A percentile compares a stretch with the other conserved stretches of the same genome.
Conservation (phyloP, 2,329 filamentous ascomycete species). For the Ophiognomonia clavigignenti-juglandacearum region DNA sequence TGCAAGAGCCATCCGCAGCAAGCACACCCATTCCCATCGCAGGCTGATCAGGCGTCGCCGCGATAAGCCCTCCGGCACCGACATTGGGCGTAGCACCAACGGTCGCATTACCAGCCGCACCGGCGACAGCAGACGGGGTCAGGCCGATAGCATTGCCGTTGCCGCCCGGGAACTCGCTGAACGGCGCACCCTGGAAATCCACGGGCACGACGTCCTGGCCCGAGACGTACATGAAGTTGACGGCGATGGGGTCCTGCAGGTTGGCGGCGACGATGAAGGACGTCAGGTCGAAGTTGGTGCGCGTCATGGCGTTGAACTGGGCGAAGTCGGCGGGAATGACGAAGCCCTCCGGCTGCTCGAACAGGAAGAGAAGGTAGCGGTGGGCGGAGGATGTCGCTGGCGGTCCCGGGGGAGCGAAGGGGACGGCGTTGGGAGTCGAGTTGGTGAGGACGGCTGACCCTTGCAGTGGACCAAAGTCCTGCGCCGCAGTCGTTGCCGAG, state of each 20-base stretch:
- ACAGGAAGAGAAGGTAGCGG: constrained; percentile 13
- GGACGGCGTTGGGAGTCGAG: constrained; percentile 2
- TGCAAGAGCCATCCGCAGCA: background rate
- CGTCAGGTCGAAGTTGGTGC: constrained; percentile 7
- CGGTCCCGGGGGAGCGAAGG: constrained; percentile 8
- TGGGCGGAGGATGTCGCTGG: constrained; percentile 11
- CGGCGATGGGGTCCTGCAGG: constrained; percentile 7
- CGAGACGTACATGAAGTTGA: constrained; percentile 13
- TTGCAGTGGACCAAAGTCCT: background rate
- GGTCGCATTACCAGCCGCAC: background rate
- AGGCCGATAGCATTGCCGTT: constrained; percentile 12
- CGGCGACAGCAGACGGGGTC: background rate
- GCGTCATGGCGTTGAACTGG: constrained; percentile 8
- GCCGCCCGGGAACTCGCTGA: constrained; percentile 7
- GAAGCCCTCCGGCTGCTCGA: constrained; percentile 7
- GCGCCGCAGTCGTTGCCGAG: background rate
- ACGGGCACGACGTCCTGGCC: constrained; percentile 5
- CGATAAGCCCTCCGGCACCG: background rate
- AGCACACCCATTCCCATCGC: background rate
- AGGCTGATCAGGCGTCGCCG: background rate
- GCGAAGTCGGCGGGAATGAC: constrained; percentile 2
- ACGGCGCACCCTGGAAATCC: constrained; percentile 7
- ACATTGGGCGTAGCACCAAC: background rate
- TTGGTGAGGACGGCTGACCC: background rate
- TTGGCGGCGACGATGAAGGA: constrained; percentile 4